Evolutionary conservation across 106 monocot species (phyloP).

Genomic region (Chionographis japonica): DNA sequence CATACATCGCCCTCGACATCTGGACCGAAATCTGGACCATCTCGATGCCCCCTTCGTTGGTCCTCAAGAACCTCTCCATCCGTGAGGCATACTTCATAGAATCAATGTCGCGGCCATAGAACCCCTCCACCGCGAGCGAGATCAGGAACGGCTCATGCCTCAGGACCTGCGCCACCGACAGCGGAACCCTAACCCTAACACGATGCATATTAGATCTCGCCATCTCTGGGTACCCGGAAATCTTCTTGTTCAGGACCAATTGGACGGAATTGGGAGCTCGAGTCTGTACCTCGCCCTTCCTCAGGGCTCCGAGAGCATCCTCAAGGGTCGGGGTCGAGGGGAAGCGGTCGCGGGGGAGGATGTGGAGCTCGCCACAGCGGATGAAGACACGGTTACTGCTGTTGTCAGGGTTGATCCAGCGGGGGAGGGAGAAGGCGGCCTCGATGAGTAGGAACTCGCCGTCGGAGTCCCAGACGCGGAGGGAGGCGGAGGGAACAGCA

Average conservation of each 20-base stretch:
- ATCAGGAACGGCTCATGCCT: constrained; percentile 79
- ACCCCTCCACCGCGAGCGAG: constrained; percentile 77
- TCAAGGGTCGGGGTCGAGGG: constrained; percentile 23
- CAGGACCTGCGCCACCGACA: constrained; percentile 79
- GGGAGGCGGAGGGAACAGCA: constrained; percentile 38
- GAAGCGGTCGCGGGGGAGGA: constrained; percentile 38
- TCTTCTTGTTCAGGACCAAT: constrained; percentile 21
- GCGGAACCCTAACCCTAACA: constrained; percentile 59
- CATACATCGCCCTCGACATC: constrained; percentile 97
- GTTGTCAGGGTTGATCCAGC: constrained; percentile 67
- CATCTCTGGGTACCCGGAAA: constrained; percentile 53
- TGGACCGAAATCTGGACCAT: constrained; percentile 49
- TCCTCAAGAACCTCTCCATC: constrained; percentile 71
- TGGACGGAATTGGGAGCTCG: constrained; percentile 56
- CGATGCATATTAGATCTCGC: constrained; percentile 60
- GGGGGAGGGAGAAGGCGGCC: constrained; percentile 72
- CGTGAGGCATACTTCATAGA: constrained; percentile 79
- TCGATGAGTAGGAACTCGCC: constrained; percentile 97
- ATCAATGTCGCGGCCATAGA: constrained; percentile 87
- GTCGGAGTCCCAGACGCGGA: constrained; percentile 77
- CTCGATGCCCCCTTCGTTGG: constrained; percentile 30
- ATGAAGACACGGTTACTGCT: constrained; percentile 71
- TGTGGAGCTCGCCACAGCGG: constrained; percentile 60
- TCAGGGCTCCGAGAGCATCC: constrained; percentile 40
- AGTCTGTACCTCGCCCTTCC: constrained; percentile 28